Base-by-base conservation (phyloP, 129 eudicot species). In the Artemisia annua region DNA sequence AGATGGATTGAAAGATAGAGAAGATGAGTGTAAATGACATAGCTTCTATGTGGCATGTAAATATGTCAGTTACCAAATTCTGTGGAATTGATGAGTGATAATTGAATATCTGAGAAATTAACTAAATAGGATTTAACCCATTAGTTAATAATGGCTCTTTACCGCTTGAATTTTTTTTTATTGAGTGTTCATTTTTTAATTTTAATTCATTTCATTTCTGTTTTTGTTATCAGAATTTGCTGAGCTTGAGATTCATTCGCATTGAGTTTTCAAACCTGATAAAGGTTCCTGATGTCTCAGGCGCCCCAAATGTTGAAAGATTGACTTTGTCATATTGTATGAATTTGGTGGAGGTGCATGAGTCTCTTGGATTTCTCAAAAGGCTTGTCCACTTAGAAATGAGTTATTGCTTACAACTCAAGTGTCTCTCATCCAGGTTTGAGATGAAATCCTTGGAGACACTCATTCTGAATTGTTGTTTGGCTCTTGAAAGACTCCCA, bases 401-500 rank as follows among this genome's bases (percentile, higher is more conserved):
- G 65, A 22, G 9, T 9, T 1, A 22, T 0, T 60, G 65, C 15
- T 10, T 2, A 10, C 3, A 11, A 1, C 65, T 60, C 39, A 22
- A 60, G n/a, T 22, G 7, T 60, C 43, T 60, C 65, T 44, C 65
- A 6, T 3, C 8, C 0, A 60, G 65, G 2, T 2, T 60, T 60
- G 44, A 60, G 43, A 60, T 60, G 65, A 8, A 11, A 60, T 60
- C 65, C 43, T 60, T 60, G 44, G 65, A 60, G 65, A 60, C 65
- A 1, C 8, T 60, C 3, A 22, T 9, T 26, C 65, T 60, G 3
- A 0, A 3, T 11, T 60, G 65, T 11, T 0, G 0, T 7, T 2
- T 1, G n/a, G n/a, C n/a, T 11, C 65, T 60, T 60, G 43, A 24
- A 60, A 11, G 65, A 24, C 13, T 60, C 65, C 65, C 65, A 24